phyloP scores from a whole-genome alignment of 306 rosid species.

The Prunus mume region DNA sequence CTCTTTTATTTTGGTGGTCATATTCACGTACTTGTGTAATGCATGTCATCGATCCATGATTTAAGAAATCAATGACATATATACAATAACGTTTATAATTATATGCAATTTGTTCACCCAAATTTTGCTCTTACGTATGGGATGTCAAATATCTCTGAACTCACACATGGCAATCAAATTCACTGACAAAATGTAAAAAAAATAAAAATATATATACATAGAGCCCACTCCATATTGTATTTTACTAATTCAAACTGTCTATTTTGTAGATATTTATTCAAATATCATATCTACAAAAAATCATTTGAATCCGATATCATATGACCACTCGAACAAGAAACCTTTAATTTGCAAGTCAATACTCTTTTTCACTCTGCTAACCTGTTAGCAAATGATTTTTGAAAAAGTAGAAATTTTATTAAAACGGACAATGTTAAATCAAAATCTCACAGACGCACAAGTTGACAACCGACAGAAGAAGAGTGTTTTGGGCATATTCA shows the following conservation, averaged over 20 bases:
- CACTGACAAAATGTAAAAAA: too few species aligned
- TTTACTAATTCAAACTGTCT: rapidly evolving
- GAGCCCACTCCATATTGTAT: rapidly evolving
- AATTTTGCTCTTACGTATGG: too few species aligned
- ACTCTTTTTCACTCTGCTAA: rapidly evolving
- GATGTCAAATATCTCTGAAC: too few species aligned
- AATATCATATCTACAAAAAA: too few species aligned
- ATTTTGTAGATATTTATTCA: too few species aligned
- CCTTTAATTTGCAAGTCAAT: too few species aligned
- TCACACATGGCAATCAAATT: too few species aligned
- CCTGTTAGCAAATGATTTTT: too few species aligned
- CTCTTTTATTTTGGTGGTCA: background rate
- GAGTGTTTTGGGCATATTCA: too few species aligned
- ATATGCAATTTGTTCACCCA: background rate
- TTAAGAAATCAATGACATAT: background rate
- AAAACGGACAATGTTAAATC: background rate
- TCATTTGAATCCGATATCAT: too few species aligned
- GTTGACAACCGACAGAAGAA: background rate
- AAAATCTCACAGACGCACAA: background rate
- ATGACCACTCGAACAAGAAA: too few species aligned
- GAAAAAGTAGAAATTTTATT: background rate
- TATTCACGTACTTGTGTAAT: background rate
- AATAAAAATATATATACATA: too few species aligned
- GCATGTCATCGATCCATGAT: background rate
- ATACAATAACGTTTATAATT: background rate